Base-by-base conservation (phyloP, 352 stramenopile species). In the Aphanomyces stellatus region DNA sequence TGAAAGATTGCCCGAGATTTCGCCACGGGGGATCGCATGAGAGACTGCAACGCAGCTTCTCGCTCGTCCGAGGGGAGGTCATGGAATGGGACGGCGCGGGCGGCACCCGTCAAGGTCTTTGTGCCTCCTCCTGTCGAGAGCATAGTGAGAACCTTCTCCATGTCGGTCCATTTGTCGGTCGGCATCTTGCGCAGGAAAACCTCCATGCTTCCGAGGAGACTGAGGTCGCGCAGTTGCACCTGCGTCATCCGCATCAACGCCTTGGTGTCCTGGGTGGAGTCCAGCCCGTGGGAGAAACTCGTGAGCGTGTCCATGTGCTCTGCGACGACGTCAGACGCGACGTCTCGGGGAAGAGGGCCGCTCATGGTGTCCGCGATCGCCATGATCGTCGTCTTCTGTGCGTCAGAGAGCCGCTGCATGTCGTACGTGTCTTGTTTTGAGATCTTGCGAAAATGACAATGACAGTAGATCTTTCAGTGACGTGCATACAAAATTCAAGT, bases 1-100 rank as follows among this genome's bases (percentile, higher is more conserved):
- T 27, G 22, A 2, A 56, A 56, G 1, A 56, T 27, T 2, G 25
- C 13, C 19, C 49, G 49, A 22, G n/a, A 30, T 35, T 2, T 56
- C 25, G 49, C 13, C 25, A 56, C 19, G 25, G 11, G 25, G n/a
- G 49, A 56, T 56, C 30, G 49, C 25, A 19, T 19, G 11, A 56
- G 19, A 22, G 11, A n/a, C 11, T 22, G 30, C 25, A 56, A 19
- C 11, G 25, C 49, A 56, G 13, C 30, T 56, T 56, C 49, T 27
- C 49, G 49, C n/a, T 56, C 49, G 13, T 11, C 1, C 30, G 19
- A 19, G n/a, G 49, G 13, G n/a, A 56, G 49, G 11, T 56, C 1
- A 56, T 56, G 49, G n/a, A 56, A 56, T 56, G 49, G 49, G n/a
- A 35, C 30, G 13, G 17, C n/a, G 25, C 49, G 49, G n/a, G 37